Percentiles rank a stretch among this genome's conserved stretches.
Evolutionary conservation across 83 land plant genomes (phyloP).

Genomic region (Picea abies): DNA sequence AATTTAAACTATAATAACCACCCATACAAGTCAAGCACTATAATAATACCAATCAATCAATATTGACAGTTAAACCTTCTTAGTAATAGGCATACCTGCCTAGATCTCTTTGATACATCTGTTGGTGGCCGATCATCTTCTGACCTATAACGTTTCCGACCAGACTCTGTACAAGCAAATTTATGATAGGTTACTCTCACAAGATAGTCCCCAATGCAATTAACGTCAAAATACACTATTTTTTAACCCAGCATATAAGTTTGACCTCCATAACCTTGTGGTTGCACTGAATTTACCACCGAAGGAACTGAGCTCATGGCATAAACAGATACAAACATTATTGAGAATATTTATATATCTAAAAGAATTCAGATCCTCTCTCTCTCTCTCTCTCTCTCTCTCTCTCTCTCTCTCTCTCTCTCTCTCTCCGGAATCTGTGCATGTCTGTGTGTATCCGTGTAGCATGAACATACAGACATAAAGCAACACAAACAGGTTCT

Average conservation of each 20-base stretch:
- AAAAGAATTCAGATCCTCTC: neutral
- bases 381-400: too few relatives aligned
- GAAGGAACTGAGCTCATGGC: neutral
- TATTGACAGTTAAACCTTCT: neutral
- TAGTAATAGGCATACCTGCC: slow-evolving; percentile 49
- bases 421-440: neutral
- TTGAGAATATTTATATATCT: neutral
- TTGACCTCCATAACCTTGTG: neutral
- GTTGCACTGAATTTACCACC: neutral
- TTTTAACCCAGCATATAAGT: neutral
- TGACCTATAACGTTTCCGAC: slow-evolving; percentile 67
- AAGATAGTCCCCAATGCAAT: slow-evolving; percentile 5
- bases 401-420: too few relatives aligned
- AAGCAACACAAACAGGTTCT: neutral
- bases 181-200: neutral
- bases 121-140: slow-evolving; percentile 74
- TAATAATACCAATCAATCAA: neutral
- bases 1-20: neutral
- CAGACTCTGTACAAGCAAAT: slow-evolving; percentile 37
- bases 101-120: slow-evolving; percentile 59
- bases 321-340: neutral
- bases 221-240: neutral
- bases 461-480: neutral
- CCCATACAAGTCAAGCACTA: neutral
- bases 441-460: neutral